Evolutionary conservation across 441 rosid genomes (phyloP), one percentile per base, ranked within the genome.

Genomic region (Sinapis alba): DNA sequence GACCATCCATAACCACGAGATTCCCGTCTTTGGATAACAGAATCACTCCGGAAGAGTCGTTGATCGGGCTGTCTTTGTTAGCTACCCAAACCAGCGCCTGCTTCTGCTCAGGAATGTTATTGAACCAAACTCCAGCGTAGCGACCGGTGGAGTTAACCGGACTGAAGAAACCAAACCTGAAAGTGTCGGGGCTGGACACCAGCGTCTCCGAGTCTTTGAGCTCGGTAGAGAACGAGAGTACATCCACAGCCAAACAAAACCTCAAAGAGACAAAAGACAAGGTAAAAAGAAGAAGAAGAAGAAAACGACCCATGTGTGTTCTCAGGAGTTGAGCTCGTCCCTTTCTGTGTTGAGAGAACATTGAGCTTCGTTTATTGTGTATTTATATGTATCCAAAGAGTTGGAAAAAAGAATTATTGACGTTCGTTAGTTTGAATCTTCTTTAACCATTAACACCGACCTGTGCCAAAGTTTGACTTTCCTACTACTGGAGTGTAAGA

Each of bases 91-190:
- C 47, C 16, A 77, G 43, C 19, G 78, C 30, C 61, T 56, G 61
- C 61, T 56, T 69, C 43, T 1, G 16, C 7, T 0, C 66, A 41
- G 81, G 30, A 62, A 65, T 3, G 2, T 67, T 20, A 12, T 66
- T 79, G 63, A 76, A 75, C 93, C 88, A 83, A 32, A 84, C 81
- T 21, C 90, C 90, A 0, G 77, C 82, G 13, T 77, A 84, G 3
- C 84, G 78, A 47, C 53, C 13, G 3, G 68, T 41, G 8, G 87
- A 81, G 34, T 84, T 71, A 26, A n/a, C 61, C 1, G 84, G 87
- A 53, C 71, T 83, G 73, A 84, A 86, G 83, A 88, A 86, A 13
- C 92, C 88, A 66, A 84, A 2, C 64, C 41, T 28, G 79, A 83
- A 83, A 6, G 5, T 26, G 6, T 66, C 68, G 15, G 5, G 6